Conservation (phyloP, 1,284 basidiomycete species). For the Ceratobasidium sp. region DNA sequence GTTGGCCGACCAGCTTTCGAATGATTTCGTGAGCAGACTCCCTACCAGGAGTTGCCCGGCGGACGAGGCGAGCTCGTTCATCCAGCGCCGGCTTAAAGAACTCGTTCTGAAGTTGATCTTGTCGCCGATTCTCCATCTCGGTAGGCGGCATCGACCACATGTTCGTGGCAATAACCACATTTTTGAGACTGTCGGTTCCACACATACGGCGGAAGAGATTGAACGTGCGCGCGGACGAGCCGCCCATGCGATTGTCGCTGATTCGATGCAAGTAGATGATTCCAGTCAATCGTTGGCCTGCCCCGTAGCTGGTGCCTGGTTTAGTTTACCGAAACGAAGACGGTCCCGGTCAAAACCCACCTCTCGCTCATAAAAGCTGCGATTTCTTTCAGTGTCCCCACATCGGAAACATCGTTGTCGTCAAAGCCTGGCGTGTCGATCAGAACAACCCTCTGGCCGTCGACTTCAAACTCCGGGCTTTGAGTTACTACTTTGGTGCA, state of each 20-base stretch:
- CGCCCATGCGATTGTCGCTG: slow-evolving; percentile 37
- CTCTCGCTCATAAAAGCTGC: slow-evolving; percentile 29
- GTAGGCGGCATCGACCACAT: slow-evolving; percentile 45
- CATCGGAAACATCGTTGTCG: slow-evolving; percentile 34
- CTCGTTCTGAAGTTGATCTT: slow-evolving; percentile 42
- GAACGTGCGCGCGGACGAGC: slow-evolving; percentile 28
- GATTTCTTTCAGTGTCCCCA: slow-evolving; percentile 33
- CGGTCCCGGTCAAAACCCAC: slow-evolving; percentile 11
- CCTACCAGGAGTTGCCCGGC: slow-evolving; percentile 30
- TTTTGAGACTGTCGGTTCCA: slow-evolving; percentile 39
- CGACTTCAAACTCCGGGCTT: slow-evolving; percentile 40
- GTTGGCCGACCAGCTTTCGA: slow-evolving; percentile 3
- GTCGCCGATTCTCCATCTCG: slow-evolving; percentile 38
- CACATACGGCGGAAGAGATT: slow-evolving; percentile 40
- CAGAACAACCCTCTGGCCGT: slow-evolving; percentile 43
- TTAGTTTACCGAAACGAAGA: neutral
- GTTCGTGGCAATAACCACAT: slow-evolving; percentile 46
- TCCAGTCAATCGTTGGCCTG: slow-evolving; percentile 19
- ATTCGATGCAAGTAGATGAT: slow-evolving; percentile 41
- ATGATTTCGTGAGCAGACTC: slow-evolving; percentile 7
- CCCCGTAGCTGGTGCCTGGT: neutral
- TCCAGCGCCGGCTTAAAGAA: slow-evolving; percentile 47
- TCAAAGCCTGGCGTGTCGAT: slow-evolving; percentile 43
- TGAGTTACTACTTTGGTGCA: slow-evolving; percentile 1
- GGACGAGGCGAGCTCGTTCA: slow-evolving; percentile 44